Evolutionary conservation across 495 filamentous ascomycete genomes (phyloP).

Genomic region (Bombardia bombarda): DNA sequence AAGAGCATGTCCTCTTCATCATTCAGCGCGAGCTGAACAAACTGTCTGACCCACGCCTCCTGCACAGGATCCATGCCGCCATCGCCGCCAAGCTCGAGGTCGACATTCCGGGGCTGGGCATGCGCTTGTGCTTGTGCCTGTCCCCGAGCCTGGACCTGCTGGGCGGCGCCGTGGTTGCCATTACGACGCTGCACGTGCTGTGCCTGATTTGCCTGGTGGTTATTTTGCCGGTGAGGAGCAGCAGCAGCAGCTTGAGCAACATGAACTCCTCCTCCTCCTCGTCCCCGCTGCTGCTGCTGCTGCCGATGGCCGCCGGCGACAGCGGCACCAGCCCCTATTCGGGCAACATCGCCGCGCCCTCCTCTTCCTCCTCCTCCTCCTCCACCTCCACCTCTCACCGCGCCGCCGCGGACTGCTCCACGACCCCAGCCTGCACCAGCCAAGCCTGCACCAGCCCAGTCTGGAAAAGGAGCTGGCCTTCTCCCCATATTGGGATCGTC

Average conservation of each 20-base stretch:
- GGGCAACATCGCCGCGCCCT: too few relatives aligned
- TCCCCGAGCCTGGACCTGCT: too few relatives aligned
- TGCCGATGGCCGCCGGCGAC: slow-evolving; percentile 1
- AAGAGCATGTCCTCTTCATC: slow-evolving; percentile 42
- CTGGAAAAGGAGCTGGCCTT: too few relatives aligned
- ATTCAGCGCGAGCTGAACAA: slow-evolving; percentile 44
- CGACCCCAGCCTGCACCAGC: too few relatives aligned
- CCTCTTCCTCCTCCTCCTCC: not conserved
- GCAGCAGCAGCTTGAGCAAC: slow-evolving; percentile 1
- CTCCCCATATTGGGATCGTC: too few relatives aligned
- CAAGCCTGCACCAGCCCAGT: too few relatives aligned
- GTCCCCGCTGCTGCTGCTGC: slow-evolving; percentile 4
- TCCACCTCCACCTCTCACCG: not conserved
- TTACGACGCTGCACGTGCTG: slow-evolving; percentile 13
- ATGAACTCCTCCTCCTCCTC: slow-evolving; percentile 10
- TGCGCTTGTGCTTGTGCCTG: slow-evolving; percentile 7
- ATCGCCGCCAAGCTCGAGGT: slow-evolving; percentile 1
- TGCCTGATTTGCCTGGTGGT: slow-evolving; percentile 14
- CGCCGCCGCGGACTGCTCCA: too few relatives aligned
- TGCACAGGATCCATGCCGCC: slow-evolving; percentile 26
- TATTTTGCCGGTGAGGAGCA: slow-evolving; percentile 19
- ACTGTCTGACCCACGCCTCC: slow-evolving; percentile 43
- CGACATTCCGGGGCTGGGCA: not conserved
- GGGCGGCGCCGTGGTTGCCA: too few relatives aligned
- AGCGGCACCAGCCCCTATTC: not conserved